These are phyloP conservation scores for Paraconiothyrium sp. DNA, from an alignment of 2,329 filamentous ascomycete species.

Conservation along the genomic window DNA sequence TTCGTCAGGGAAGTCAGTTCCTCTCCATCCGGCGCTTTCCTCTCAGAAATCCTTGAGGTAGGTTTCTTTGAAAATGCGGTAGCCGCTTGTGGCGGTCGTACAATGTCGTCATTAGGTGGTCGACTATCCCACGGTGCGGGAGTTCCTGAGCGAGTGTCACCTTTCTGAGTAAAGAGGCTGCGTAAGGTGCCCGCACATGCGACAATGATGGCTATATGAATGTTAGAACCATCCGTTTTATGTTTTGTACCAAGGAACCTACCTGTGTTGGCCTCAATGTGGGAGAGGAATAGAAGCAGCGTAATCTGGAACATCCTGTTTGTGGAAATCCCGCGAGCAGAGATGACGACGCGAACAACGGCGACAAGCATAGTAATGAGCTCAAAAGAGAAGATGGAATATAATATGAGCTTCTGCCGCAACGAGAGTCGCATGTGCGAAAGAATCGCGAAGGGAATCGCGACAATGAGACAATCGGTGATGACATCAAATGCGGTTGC, in stretches of 20 bases:
- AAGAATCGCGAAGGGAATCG: conserved; percentile 17
- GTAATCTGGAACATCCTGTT: conserved; percentile 11
- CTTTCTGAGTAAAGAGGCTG: conserved; percentile 18
- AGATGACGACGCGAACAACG: conserved; percentile 12
- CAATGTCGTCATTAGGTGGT: conserved; percentile 8
- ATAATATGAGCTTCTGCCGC: conserved; percentile 13
- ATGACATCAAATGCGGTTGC: conserved; percentile 15
- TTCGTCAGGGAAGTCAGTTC: background rate
- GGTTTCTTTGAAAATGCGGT: background rate
- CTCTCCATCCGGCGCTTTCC: conserved; percentile 4
- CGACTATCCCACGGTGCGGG: conserved; percentile 11
- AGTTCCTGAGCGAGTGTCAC: background rate
- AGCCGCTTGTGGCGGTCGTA: background rate
- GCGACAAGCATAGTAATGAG: conserved; percentile 16
- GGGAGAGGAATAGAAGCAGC: conserved; percentile 14
- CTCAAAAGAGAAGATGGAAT: conserved; percentile 19
- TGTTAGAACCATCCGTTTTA: background rate
- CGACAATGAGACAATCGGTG: conserved; percentile 19
- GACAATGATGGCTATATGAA: conserved; percentile 14
- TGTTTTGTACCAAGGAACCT: background rate
- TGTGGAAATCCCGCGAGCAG: background rate
- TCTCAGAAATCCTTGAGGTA: background rate
- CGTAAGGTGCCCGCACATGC: conserved; percentile 17
- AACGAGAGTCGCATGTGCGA: conserved; percentile 7
- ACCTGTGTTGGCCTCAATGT: conserved; percentile 19